phyloP scores from a whole-genome alignment of 176 grass and related monocot genomes.

The Chrysopogon serrulatus region DNA sequence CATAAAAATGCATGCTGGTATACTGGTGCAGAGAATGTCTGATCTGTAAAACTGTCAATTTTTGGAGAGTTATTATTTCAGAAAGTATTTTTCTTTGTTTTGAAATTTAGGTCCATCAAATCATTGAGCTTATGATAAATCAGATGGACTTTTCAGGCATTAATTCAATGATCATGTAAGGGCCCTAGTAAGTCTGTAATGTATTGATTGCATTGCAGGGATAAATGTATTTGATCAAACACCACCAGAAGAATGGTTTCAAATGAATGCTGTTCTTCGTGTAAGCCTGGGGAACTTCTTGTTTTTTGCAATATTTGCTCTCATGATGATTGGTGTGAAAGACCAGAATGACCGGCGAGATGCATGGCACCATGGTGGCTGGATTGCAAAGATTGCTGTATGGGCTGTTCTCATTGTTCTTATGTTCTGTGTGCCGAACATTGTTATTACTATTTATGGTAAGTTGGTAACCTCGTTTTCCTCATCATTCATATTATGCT shows the following conservation, averaged over 20 bases:
- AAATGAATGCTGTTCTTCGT: constrained; percentile 87
- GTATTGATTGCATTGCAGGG: constrained; percentile 29
- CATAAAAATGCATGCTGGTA: neutral
- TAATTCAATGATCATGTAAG: neutral
- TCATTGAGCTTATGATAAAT: neutral
- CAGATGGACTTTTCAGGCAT: neutral
- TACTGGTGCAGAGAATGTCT: neutral
- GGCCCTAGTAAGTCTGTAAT: neutral
- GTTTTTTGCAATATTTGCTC: constrained; percentile 80
- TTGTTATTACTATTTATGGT: constrained; percentile 87
- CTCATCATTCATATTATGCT: constrained; percentile 9
- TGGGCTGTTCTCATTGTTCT: constrained; percentile 80
- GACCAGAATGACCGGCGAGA: constrained; percentile 91
- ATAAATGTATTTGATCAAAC: constrained; percentile 45
- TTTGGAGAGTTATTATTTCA: neutral
- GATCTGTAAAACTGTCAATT: neutral
- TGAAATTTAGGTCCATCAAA: neutral
- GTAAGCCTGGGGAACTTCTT: constrained; percentile 93
- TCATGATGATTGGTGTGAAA: constrained; percentile 88
- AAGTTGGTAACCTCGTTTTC: constrained; percentile 53
- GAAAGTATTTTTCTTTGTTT: neutral
- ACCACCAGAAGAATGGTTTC: constrained; percentile 80
- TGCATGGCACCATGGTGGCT: constrained; percentile 91
- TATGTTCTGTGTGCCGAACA: constrained; percentile 91
- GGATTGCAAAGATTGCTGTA: constrained; percentile 78